Evolutionary conservation across 768 basidiomycete species (phyloP).

Genomic region (Termitomyces bulborhizus): DNA sequence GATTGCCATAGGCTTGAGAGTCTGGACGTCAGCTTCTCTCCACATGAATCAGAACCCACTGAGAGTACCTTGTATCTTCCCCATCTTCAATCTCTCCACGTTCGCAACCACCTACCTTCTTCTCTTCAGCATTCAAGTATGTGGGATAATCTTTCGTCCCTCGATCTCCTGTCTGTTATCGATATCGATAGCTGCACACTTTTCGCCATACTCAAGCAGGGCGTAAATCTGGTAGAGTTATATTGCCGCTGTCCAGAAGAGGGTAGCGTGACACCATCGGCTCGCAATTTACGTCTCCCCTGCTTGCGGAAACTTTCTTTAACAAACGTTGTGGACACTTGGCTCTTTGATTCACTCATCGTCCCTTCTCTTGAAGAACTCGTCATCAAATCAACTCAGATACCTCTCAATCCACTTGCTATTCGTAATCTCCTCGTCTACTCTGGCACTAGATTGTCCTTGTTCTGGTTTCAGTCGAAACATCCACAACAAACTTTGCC

Average conservation of each 20-base stretch:
- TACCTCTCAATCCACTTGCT: not conserved
- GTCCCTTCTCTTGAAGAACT: constrained; percentile 5
- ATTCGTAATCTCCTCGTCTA: not conserved
- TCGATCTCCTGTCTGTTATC: not conserved
- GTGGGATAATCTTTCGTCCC: constrained; percentile 5
- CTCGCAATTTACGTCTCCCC: not conserved
- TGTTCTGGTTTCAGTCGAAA: constrained; percentile 2
- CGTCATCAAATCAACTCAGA: not conserved
- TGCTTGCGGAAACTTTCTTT: constrained; percentile 1
- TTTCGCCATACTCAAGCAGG: not conserved
- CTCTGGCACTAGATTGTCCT: not conserved
- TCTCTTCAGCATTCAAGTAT: not conserved
- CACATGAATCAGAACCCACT: not conserved
- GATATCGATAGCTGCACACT: not conserved
- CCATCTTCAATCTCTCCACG: not conserved
- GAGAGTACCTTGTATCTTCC: not conserved
- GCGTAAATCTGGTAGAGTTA: constrained; percentile 1
- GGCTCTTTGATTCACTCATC: constrained; percentile 2
- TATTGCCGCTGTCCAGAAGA: not conserved
- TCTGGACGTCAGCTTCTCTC: not conserved
- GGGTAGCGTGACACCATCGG: not conserved
- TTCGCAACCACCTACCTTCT: not conserved
- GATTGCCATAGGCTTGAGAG: constrained; percentile 1
- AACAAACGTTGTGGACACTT: constrained; percentile 1
- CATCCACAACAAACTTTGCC: not conserved